Evolutionary conservation across 1,284 basidiomycete genomes (phyloP), one percentile per base, ranked within the genome.

Genomic region (Chalciporus sp.): DNA sequence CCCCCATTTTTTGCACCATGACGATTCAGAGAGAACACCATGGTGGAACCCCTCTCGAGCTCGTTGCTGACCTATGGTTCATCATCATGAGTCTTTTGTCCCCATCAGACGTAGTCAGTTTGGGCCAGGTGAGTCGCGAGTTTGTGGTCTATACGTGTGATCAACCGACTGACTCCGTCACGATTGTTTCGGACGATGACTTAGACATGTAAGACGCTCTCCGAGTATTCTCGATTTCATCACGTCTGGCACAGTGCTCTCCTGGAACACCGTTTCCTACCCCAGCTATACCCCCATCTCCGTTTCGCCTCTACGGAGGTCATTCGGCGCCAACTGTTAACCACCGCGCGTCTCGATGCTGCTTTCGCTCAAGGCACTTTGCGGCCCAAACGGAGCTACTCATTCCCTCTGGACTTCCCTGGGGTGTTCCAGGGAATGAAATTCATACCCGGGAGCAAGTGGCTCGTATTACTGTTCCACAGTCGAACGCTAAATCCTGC

Each of bases 361-460:
- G 57, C 62, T 16, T 71, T 68, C 50, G 47, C 55, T n/a, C 48
- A 49, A 16, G 31, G 47, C 4, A 19, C 40, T 12, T 50, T 68
- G 28, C 56, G 16, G 23, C 67, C 66, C 17, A n/a, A 54, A 17
- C 52, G 57, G 19, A 68, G 54, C 7, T 54, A 63, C 33, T 59
- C 67, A 16, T 68, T 68, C 28, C 67, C 66, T 7, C 62, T 68
- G 19, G 66, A 67, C 14, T 65, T 68, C 37, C 66, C 69, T 9
- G 67, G 66, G 3, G 53, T 69, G 8, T 70, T 68, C 44, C 69
- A 70, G 51, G 66, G 66, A 35, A 47, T 68, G 52, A 69, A 61
- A 35, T 68, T 71, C 47, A 26, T 68, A 31, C 62, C 69, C 6
- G 69, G 66, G 4, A 60, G 58, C 35, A 56, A 67, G 45, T 68